Percentiles rank a stretch among this genome's conserved stretches.
These are phyloP conservation scores for Aspergillus brunneoviolaceus DNA, from an alignment of 2,329 filamentous ascomycete genomes.

Conservation along the genomic window DNA sequence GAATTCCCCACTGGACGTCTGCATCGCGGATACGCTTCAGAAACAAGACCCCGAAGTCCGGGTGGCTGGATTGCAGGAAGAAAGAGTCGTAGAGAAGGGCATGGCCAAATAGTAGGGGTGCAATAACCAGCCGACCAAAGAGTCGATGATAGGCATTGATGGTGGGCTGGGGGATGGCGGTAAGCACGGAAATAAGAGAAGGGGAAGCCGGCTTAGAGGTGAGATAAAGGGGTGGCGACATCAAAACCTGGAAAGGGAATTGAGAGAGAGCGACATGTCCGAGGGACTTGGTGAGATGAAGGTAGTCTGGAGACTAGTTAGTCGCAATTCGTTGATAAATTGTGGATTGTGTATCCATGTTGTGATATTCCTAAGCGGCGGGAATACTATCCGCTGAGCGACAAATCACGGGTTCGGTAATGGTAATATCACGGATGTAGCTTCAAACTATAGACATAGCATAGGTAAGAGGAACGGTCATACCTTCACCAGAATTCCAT, in stretches of 20 bases:
- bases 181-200: slow-evolving; percentile 54
- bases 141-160: slow-evolving; percentile 60
- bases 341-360: neutral
- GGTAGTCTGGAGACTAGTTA: slow-evolving; percentile 51
- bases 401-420: slow-evolving; percentile 1
- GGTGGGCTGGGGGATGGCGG: slow-evolving; percentile 54
- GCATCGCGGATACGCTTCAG: slow-evolving; percentile 54
- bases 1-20: slow-evolving; percentile 59
- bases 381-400: neutral
- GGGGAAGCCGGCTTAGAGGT: slow-evolving; percentile 45
- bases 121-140: slow-evolving; percentile 55
- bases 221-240: slow-evolving; percentile 44
- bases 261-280: slow-evolving; percentile 61
- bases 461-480: slow-evolving; percentile 1
- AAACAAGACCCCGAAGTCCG: slow-evolving; percentile 44
- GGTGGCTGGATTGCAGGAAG: slow-evolving; percentile 50
- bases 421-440: neutral
- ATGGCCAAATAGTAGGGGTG: slow-evolving; percentile 53
- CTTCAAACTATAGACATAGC: neutral
- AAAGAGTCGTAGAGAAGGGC: slow-evolving; percentile 58
- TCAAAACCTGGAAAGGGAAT: slow-evolving; percentile 59
- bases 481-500: slow-evolving; percentile 56
- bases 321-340: neutral
- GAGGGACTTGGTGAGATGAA: slow-evolving; percentile 63
- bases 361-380: neutral